Evolutionary conservation across 371 early-diverging fungal species (phyloP), one percentile per base, ranked within the genome.

Genomic region (Rhizopus sp.): DNA sequence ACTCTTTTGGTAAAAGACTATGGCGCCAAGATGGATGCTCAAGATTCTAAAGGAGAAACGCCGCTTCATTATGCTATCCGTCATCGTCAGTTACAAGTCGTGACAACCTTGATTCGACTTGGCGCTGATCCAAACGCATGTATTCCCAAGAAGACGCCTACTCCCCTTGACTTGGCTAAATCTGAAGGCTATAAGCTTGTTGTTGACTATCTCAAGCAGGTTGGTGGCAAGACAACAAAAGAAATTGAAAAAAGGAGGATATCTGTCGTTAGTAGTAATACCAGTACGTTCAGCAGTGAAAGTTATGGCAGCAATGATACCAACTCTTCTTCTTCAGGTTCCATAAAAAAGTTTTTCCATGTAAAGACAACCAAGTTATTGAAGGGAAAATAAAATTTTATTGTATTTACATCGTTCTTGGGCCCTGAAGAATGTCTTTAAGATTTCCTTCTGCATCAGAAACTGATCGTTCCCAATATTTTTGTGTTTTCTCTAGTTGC

Each of bases 401-500:
- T 37, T 61, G 7, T 34, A 34, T 17, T 42, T 48, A 40, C 53
- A 55, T 50, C 23, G 64, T 71, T 53, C 80, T 70, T 37, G 80
- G 80, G 32, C 80, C 80, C 35, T 77, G 71, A 62, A 87, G 66
- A 62, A 88, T 75, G 59, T 90, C 91, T 53, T 77, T 80, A 15
- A 90, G 68, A 54, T 88, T 88, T 30, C 82, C 83, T 49, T 84
- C 82, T 7, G 88, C 88, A 46, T 89, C 92, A 15, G 73, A 71
- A 31, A 86, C 73, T 44, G 80, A 73, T 46, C 88, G 77, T 54
- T 89, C 87, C 74, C 88, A 84, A 55, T 87, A 89, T 66, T 87
- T 88, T 72, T 89, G 84, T 59, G 88, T 80, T 68, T 90, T 89
- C 55, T 88, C 87, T 34, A 91, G 59, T 23, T 84, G 86, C n/a